Base-by-base conservation (phyloP, 176 grass and related monocot species). In the Cocos nucifera region DNA sequence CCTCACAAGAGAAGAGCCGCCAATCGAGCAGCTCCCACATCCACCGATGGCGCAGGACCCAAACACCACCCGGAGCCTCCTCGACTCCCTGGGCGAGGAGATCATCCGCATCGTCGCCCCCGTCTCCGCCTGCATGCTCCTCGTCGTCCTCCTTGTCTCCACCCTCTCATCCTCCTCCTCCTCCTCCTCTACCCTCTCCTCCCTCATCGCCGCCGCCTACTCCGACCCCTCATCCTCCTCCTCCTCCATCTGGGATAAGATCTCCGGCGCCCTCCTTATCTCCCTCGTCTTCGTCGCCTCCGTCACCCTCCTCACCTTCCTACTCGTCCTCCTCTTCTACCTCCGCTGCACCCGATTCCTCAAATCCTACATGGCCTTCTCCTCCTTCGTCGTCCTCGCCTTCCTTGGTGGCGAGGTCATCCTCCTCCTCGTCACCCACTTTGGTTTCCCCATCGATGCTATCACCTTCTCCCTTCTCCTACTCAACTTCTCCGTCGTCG, bases 261-360 rank as follows among this genome's bases (percentile, higher is more conserved):
- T 96, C 69, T 54, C 77, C 63, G 59, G 72, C 32, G 91, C 91
- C 24, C 69, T 90, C 19, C 17, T 90, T 57, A 80, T 77, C 12
- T 84, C 91, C 48, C 4, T 82, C 21, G 57, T 57, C 19, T 90
- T 96, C 53, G 78, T 96, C 51, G 78, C 71, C 29, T 17, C 67
- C 51, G 67, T 90, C 64, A 96, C 92, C 30, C 71, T 75, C n/a
- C 50, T 89, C 53, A 96, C 87, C 64, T 96, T 96, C 80, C 57
- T 90, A 69, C 66, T 96, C 15, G 80, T 80, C 74, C 83, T 96
- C 35, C 86, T 96, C 72, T 90, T 96, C 87, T 96, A 96, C 69
- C 74, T 88, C 63, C 81, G 83, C 69, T 96, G 83, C 80, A 87
- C 61, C 62, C 59, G 73, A 63, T 90, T 77, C 86, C 82, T 91